phyloP scores from a whole-genome alignment of 2,329 filamentous ascomycete genomes.

The Hypoxylon rubiginosum region DNA sequence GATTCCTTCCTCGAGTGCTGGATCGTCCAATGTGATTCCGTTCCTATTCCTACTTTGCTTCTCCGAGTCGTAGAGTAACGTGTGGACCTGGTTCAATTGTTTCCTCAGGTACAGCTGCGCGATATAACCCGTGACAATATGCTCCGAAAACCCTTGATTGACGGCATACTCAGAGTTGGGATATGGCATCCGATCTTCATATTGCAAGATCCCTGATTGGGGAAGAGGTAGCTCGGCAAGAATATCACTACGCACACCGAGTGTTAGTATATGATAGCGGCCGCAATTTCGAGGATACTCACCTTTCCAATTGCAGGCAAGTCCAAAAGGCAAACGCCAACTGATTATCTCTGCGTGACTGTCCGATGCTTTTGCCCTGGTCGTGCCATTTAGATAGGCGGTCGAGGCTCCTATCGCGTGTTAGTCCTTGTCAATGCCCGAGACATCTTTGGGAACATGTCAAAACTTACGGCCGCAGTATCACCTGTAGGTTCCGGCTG shows the following conservation, averaged over 20 bases:
- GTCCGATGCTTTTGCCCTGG: slow-evolving; percentile 51
- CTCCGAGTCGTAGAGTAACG: slow-evolving; percentile 64
- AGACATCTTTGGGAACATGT: background rate
- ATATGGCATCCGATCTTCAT: slow-evolving; percentile 75
- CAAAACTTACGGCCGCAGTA: slow-evolving; percentile 78
- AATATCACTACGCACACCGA: slow-evolving; percentile 75
- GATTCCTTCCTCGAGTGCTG: slow-evolving; percentile 56
- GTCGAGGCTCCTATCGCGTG: slow-evolving; percentile 60
- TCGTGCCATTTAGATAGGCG: slow-evolving; percentile 61
- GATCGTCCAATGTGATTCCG: slow-evolving; percentile 36
- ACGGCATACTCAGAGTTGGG: slow-evolving; percentile 68
- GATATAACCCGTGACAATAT: slow-evolving; percentile 70
- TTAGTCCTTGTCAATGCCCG: slow-evolving; percentile 19
- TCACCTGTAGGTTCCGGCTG: slow-evolving; percentile 73
- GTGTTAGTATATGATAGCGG: slow-evolving; percentile 31
- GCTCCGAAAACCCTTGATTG: slow-evolving; percentile 59
- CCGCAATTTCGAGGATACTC: slow-evolving; percentile 21
- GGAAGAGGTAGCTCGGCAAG: slow-evolving; percentile 83
- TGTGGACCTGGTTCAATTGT: slow-evolving; percentile 73
- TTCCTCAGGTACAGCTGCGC: slow-evolving; percentile 75
- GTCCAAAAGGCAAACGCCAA: slow-evolving; percentile 90
- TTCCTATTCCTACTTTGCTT: slow-evolving; percentile 47
- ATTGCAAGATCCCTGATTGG: slow-evolving; percentile 72
- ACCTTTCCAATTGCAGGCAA: slow-evolving; percentile 92
- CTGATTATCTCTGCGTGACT: slow-evolving; percentile 70